phyloP scores from a whole-genome alignment of 148 eudicot genomes.

The Rhododendron griersonianum region DNA sequence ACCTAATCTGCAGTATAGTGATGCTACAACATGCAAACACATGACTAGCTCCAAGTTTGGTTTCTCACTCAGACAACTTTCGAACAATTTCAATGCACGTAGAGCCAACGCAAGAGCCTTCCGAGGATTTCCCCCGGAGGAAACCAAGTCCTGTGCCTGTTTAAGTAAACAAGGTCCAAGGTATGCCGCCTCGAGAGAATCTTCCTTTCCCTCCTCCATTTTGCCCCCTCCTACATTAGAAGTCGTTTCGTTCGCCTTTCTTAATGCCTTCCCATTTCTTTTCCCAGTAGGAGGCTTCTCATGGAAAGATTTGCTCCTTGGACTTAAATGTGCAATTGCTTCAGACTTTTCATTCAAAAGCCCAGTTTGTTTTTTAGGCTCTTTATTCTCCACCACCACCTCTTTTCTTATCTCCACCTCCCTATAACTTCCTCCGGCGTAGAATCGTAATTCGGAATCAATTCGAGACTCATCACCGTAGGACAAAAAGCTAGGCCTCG shows the following conservation, averaged over 20 bases:
- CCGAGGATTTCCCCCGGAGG: slow-evolving; percentile 48
- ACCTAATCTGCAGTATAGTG: slow-evolving; percentile 53
- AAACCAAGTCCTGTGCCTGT: slow-evolving; percentile 52
- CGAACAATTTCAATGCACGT: slow-evolving; percentile 72
- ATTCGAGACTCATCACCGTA: slow-evolving; percentile 74
- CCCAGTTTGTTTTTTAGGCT: slow-evolving; percentile 1
- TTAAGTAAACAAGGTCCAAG: slow-evolving; percentile 77
- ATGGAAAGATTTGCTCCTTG: slow-evolving; percentile 7
- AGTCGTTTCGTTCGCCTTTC: slow-evolving; percentile 17
- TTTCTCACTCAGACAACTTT: slow-evolving; percentile 36
- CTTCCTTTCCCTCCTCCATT: slow-evolving; percentile 17
- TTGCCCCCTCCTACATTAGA: not conserved
- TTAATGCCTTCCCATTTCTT: slow-evolving; percentile 14
- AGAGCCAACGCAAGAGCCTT: slow-evolving; percentile 65
- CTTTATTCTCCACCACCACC: slow-evolving; percentile 22
- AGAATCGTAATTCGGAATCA: slow-evolving; percentile 56
- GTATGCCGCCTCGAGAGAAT: slow-evolving; percentile 25
- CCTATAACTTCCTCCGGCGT: slow-evolving; percentile 41
- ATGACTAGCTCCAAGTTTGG: slow-evolving; percentile 64
- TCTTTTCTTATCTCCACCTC: slow-evolving; percentile 30
- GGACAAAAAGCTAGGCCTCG: slow-evolving; percentile 42
- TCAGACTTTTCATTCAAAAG: not conserved
- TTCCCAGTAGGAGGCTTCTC: slow-evolving; percentile 23
- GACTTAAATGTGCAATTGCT: not conserved
- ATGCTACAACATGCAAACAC: slow-evolving; percentile 78